Base-by-base conservation (phyloP, 164 flowering plant genomes). In the Magnolia changhungtana region DNA sequence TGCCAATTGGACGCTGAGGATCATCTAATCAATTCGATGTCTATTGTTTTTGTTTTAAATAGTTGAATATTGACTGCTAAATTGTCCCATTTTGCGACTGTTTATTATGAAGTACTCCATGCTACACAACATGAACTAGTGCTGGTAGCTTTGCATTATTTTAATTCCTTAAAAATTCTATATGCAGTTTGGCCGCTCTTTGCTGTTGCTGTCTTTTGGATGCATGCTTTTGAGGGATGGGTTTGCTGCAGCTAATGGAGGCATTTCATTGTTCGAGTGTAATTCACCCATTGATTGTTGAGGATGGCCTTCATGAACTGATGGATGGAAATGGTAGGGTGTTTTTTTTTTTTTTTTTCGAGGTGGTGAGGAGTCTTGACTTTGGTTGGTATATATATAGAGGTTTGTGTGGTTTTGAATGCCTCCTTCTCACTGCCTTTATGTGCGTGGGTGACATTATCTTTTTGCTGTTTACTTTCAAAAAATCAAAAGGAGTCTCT, bases 121-220 rank as follows among this genome's bases (percentile, higher is more conserved):
- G 8, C 10, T 27, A 16, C 20, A 16, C 20, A 7, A 19, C 23
- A 19, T 64, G 9, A 7, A 64, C 8, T 64, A 8, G 24, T 19
- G 67, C 24, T 64, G 67, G 23, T 29, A 1, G 8, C 20, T 27
- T 13, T 13, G 45, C 55, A 3, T 18, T 55, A 8, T n/a, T 50
- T 29, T 59, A n/a, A 31, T 23, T 16, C 3, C 18, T 19, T 11
- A 8, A 14, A 7, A 27, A 31, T 23, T 75, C 37, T 31, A 18
- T n/a, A 1, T 78, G 83, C 86, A 89, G 92, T 81, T 83, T 82
- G 78, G 84, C 81, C 8, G 83, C 81, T 11, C 83, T 81, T 16
- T 81, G 81, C 67, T 82, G 82, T 72, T 82, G 84, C 74, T 82
- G 84, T 51, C 75, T 82, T 23, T 67, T 82, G 68, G 82, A 82